These are phyloP conservation scores for Pythium aquatile DNA, from an alignment of 352 stramenopile species.

Conservation along the genomic window DNA sequence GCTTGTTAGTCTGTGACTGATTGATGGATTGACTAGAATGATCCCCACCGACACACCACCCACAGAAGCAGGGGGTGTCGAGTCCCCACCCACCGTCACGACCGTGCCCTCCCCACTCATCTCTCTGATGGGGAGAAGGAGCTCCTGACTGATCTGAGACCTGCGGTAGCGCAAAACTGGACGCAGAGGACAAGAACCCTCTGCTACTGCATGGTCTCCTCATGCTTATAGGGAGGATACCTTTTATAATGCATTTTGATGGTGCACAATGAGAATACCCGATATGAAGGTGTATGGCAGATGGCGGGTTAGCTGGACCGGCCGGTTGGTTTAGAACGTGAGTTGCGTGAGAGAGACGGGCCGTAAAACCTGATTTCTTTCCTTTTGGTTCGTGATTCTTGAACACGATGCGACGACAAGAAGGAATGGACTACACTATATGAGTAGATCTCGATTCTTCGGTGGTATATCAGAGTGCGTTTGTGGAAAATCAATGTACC, in stretches of 20 bases:
- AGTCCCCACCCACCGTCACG: neutral
- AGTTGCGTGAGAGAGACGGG: conserved; percentile 1
- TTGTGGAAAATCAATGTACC: neutral
- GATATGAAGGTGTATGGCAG: neutral
- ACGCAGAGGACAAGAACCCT: neutral
- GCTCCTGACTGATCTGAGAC: conserved; percentile 1
- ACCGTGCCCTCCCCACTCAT: neutral
- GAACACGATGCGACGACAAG: conserved; percentile 1
- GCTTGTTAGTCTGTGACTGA: conserved; percentile 2
- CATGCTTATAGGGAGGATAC: neutral
- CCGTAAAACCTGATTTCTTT: conserved; percentile 7
- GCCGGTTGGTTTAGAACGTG: conserved; percentile 9
- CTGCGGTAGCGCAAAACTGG: neutral
- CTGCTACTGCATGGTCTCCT: no score
- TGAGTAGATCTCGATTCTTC: conserved; percentile 1
- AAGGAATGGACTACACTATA: neutral
- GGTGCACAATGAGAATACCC: neutral
- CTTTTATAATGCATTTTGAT: neutral
- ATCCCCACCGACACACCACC: conserved; percentile 4
- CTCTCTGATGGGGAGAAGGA: neutral
- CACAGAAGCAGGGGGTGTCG: neutral
- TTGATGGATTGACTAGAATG: neutral
- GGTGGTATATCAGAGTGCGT: neutral
- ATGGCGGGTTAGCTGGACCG: neutral
- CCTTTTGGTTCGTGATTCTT: neutral